Evolutionary conservation across 371 early-diverging fungal species (phyloP), one percentile per base, ranked within the genome.

Genomic region (Phascolomyces articulosus): DNA sequence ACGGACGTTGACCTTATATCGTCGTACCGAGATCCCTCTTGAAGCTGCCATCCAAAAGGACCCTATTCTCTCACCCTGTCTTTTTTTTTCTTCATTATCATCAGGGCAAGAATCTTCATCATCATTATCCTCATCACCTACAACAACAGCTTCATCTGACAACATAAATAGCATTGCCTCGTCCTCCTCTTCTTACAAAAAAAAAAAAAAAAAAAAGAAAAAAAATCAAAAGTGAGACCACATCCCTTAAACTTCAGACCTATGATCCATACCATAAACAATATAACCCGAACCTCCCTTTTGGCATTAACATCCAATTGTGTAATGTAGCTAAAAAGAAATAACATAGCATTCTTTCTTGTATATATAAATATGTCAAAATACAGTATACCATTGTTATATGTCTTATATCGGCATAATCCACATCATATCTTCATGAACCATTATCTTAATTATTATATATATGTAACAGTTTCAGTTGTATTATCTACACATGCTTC

Each of bases 391-490:
- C 2, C 44, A 6, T 44, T 7, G 44, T 44, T 44, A 44, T 44
- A 44, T 44, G n/a, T 44, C 44, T n/a, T 44, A 44, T 44, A 44
- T 44, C 6, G 44, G 44, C 44, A 44, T 44, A 44, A 44, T 44
- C 7, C 44, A 44, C 44, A 44, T 44, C 16, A 8, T 44, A 1
- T 44, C 44, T 7, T 3, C 16, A 3, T 44, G 44, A 18, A n/a
- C 2, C n/a, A 44, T 44, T 2, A n/a, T 6, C 7, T 44, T 44
- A 44, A 13, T 44, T 44, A 44, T 44, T 44, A 44, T 44, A 44
- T 44, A 44, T n/a, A n/a, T n/a, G n/a, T 44, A 44, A 44, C 44
- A 44, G 16, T 44, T 44, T 13, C 44, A 44, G 44, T 44, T 44
- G 44, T 3, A 1, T 44, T 44, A 44, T 44, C 7, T 1, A 44